phyloP scores from a whole-genome alignment of 2,329 filamentous ascomycete species.

The Fusarium chlamydosporum region DNA sequence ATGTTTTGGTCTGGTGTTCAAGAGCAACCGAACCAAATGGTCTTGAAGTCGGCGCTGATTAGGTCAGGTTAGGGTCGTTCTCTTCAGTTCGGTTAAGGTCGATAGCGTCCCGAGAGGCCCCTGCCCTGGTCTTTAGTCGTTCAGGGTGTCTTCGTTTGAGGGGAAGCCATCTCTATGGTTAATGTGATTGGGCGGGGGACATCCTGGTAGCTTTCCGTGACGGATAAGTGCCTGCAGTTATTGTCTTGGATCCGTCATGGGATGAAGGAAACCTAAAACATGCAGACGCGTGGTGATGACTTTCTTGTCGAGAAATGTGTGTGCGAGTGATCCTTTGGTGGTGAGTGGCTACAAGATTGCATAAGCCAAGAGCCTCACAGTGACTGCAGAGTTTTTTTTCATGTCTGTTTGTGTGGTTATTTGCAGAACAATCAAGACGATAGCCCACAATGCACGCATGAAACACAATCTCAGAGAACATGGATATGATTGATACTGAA shows the following conservation, averaged over 20 bases:
- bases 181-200: constrained; percentile 34
- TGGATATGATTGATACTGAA: constrained; percentile 9
- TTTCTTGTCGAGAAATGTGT: neutral
- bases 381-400: neutral
- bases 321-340: neutral
- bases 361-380: constrained; percentile 10
- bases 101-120: constrained; percentile 33
- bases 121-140: constrained; percentile 15
- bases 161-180: neutral
- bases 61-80: neutral
- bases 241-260: constrained; percentile 19
- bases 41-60: constrained; percentile 21
- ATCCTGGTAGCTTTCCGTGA: constrained; percentile 27
- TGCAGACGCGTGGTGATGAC: constrained; percentile 4
- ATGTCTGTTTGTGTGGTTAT: neutral
- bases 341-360: constrained; percentile 10
- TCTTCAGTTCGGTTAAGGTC: constrained; percentile 18
- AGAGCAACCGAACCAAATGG: constrained; percentile 1
- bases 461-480: constrained; percentile 19
- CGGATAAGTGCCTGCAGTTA: constrained; percentile 35
- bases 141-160: constrained; percentile 30
- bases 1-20: constrained; percentile 1
- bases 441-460: neutral
- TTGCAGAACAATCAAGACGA: neutral
- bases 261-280: constrained; percentile 13